phyloP scores from a whole-genome alignment of 1,139 yeast genomes.

The Scheffersomyces parashehatae region DNA sequence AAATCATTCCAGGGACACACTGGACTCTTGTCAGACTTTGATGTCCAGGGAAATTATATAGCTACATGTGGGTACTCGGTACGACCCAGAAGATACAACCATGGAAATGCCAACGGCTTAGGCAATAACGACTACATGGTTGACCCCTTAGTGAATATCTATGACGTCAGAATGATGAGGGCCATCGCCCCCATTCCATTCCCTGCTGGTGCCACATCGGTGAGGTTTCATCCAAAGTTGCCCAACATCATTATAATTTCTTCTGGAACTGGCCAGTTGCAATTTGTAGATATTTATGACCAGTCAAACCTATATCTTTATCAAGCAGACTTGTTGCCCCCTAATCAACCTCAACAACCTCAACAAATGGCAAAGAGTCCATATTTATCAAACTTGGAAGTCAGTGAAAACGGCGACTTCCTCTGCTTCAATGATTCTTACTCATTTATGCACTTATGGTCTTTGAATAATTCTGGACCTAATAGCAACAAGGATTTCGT shows the following conservation, averaged over 20 bases:
- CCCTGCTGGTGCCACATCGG: slow-evolving; percentile 87
- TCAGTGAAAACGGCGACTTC: slow-evolving; percentile 82
- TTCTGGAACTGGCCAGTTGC: slow-evolving; percentile 78
- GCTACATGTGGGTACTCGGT: slow-evolving; percentile 82
- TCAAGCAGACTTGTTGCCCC: slow-evolving; percentile 57
- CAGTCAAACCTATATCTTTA: slow-evolving; percentile 64
- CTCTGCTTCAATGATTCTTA: slow-evolving; percentile 67
- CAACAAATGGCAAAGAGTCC: slow-evolving; percentile 4
- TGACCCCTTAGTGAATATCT: slow-evolving; percentile 84
- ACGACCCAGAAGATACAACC: slow-evolving; percentile 37
- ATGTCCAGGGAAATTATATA: slow-evolving; percentile 71
- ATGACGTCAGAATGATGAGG: slow-evolving; percentile 74
- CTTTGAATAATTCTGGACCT: slow-evolving; percentile 37
- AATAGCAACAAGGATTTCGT: slow-evolving; percentile 34
- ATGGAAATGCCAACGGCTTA: slow-evolving; percentile 5
- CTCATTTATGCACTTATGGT: slow-evolving; percentile 77
- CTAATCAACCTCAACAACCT: slow-evolving; percentile 15
- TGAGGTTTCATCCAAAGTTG: slow-evolving; percentile 81
- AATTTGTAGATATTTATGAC: slow-evolving; percentile 79
- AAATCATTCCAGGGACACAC: slow-evolving; percentile 72
- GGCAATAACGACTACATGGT: slow-evolving; percentile 29
- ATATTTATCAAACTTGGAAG: slow-evolving; percentile 56
- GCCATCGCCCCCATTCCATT: slow-evolving; percentile 82
- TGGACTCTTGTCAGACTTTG: slow-evolving; percentile 75
- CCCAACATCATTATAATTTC: slow-evolving; percentile 78